Evolutionary conservation across 208 protist genomes (phyloP), one percentile per base, ranked within the genome.

Genomic region (Angomonas ambiguus): DNA sequence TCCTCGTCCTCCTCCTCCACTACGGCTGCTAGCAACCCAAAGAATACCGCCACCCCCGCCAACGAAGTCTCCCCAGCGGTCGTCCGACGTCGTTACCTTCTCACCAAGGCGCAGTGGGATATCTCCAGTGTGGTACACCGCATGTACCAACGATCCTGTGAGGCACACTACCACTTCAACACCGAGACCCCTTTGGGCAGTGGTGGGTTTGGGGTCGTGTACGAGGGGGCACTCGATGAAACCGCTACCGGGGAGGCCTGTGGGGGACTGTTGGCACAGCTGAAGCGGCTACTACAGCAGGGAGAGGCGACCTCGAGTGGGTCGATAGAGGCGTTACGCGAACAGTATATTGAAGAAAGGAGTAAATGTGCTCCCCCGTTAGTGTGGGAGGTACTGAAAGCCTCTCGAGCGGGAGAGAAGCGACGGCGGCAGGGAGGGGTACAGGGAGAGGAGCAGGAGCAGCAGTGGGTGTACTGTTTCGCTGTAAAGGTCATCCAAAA

Each of bases 401-500:
- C 70, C 25, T 67, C 65, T 41, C 42, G 69, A 25, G 38, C 24
- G 58, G 42, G 10, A 28, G 62, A n/a, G 67, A 60, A 10, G 38
- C 34, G 28, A 13, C 59, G 16, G 63, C 72, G 51, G 35, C 65
- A 56, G 6, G 62, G 22, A 1, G 33, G 22, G 16, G 70, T 69
- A 13, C 53, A 51, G 13, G 38, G 34, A 5, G 59, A 30, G 25
- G 49, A 27, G 20, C 20, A 22, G n/a, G n/a, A 28, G 27, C 20
- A 11, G 0, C 30, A 27, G 2, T 48, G 22, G 3, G 2, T 58
- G 28, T 58, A 67, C 45, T 13, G 48, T 34, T 83, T 86, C 25
- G 80, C 80, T 0, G 70, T 86, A 11, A 86, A 86, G 63, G 22
- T 83, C 6, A 74, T 86, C 22, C 65, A 72, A 16, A 83, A 83